phyloP scores from a whole-genome alignment of 2,329 filamentous ascomycete species.

The Sporothrix luriei region DNA sequence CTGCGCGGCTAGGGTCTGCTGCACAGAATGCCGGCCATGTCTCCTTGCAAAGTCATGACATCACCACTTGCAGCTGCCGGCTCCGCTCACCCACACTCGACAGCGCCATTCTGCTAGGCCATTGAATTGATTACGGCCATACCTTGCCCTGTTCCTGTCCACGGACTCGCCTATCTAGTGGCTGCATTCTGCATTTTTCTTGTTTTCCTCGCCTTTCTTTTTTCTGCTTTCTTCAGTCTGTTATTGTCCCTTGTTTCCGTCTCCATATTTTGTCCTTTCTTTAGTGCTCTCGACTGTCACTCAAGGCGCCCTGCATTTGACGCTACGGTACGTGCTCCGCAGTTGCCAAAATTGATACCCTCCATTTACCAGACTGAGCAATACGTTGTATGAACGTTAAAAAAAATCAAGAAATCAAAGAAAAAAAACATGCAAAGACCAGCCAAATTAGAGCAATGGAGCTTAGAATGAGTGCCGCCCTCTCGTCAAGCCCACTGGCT shows the following conservation, averaged over 20 bases:
- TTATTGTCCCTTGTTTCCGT: slow-evolving; percentile 14
- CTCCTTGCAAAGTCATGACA: slow-evolving; percentile 30
- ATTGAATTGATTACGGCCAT: slow-evolving; percentile 23
- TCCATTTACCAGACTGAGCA: not conserved
- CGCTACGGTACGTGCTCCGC: slow-evolving; percentile 19
- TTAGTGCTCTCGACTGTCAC: slow-evolving; percentile 23
- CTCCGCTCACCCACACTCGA: slow-evolving; percentile 14
- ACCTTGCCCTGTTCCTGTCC: not conserved
- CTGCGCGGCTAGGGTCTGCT: slow-evolving; percentile 16
- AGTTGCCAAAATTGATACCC: not conserved
- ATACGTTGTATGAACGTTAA: not conserved
- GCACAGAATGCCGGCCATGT: slow-evolving; percentile 12
- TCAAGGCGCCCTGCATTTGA: slow-evolving; percentile 21
- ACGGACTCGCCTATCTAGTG: too few species aligned
- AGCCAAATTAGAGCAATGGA: too few species aligned
- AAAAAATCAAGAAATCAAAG: not conserved
- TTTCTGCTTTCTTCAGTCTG: not conserved
- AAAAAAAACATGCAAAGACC: not conserved
- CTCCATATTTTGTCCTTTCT: slow-evolving; percentile 6
- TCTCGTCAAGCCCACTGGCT: not conserved
- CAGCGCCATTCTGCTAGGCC: slow-evolving; percentile 15
- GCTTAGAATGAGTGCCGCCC: not conserved
- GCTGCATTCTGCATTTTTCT: not conserved
- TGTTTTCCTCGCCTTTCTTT: not conserved
- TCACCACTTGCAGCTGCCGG: slow-evolving; percentile 28